Base-by-base conservation (phyloP, 2,329 filamentous ascomycete genomes). In the Exophiala spinifera region DNA sequence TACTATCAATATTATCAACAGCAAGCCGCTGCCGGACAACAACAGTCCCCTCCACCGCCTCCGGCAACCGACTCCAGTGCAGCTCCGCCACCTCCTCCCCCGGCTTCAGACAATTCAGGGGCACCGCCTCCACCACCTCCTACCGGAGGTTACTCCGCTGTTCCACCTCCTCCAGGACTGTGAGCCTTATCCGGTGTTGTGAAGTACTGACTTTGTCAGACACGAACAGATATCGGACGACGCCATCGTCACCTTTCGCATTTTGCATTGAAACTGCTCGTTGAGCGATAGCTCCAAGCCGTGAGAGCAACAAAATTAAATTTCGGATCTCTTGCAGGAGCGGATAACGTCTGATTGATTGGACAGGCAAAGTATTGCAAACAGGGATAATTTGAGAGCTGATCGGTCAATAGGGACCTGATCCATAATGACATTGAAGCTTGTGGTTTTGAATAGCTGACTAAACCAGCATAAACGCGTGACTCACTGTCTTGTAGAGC, bases 1-100 rank as follows among this genome's bases (percentile, higher is more conserved):
- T 79, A 79, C 65, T 79, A 78, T 60, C 85, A 88, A 63, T 90
- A 90, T 64, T 84, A 89, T 66, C 85, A 89, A 64, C 87, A 87
- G 13, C 80, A 82, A 63, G 75, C 72, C 49, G 67, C 72, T 44
- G 72, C 77, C 56, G 73, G 79, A 49, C 74, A 76, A 51, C 70
- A 72, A 51, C 67, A 69, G 19, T 63, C 69, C 20, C 65, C 57
- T 19, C 57, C 60, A 19, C 82, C 84, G 10, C 82, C 82, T 51
- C 28, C 28, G 8, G 76, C 78, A 23, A 75, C 69, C 56, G 81
- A 34, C 34, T 56, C 53, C 13, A 36, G 42, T n/a, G 53, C 49
- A 39, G 43, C 53, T 17, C 53, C 53, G 36, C 53, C 57, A 3
- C 57, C 57, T n/a, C 57, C 57, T 39, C 36, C 28, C 28, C 28